Evolutionary conservation across 371 early-diverging fungal genomes (phyloP).

Genomic region (Circinella minor): DNA sequence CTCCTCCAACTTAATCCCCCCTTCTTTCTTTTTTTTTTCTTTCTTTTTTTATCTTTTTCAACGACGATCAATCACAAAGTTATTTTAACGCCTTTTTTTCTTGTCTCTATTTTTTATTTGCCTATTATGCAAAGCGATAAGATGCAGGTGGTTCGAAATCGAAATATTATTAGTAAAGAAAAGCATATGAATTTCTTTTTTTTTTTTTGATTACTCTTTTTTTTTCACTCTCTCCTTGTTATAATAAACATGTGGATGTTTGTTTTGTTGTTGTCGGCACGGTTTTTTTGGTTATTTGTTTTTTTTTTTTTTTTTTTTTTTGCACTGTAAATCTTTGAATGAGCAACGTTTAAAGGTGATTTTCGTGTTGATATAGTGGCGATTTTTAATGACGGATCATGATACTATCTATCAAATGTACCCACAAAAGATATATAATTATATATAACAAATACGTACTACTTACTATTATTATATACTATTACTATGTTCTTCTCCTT

Average conservation of each 20-base stretch:
- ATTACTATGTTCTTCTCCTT: no score
- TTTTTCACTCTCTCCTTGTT: conserved; percentile 5
- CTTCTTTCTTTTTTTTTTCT: neutral
- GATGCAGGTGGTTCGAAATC: conserved; percentile 5
- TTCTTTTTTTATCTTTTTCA: neutral
- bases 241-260: no score
- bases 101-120: neutral
- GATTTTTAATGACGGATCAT: neutral
- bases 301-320: neutral
- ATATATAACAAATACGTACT: no score
- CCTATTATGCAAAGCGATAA: conserved; percentile 7
- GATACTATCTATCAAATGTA: neutral
- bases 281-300: no score
- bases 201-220: no score
- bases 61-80: neutral
- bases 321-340: conserved; percentile 5
- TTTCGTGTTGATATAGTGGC: neutral
- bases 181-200: no score
- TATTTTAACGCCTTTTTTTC: neutral
- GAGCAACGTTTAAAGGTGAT: neutral
- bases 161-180: neutral
- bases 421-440: no score
- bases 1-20: neutral
- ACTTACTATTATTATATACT: no score
- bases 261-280: no score